Conservation (phyloP, 805 yeast genomes). For the Kuraishia floccosa region DNA sequence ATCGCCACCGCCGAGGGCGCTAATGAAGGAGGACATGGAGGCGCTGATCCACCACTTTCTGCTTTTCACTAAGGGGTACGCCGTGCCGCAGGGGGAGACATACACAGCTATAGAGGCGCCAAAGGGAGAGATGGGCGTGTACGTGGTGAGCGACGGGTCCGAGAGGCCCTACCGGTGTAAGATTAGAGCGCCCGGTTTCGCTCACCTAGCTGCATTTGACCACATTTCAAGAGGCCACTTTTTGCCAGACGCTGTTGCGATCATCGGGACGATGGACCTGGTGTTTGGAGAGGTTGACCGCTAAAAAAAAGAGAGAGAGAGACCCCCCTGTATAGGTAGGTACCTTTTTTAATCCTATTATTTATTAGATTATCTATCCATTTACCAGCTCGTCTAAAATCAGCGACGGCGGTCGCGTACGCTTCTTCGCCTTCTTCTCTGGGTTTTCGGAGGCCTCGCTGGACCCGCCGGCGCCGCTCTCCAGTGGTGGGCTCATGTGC, state of each 20-base stretch:
- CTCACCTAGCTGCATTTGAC: constrained; percentile 83
- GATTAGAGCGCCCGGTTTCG: constrained; percentile 91
- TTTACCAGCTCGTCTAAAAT: constrained; percentile 1
- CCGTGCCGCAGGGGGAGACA: constrained; percentile 85
- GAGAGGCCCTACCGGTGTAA: constrained; percentile 90
- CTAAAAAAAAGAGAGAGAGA: constrained; percentile 16
- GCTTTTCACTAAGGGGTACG: constrained; percentile 78
- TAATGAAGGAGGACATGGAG: constrained; percentile 91
- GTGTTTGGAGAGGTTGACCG: constrained; percentile 94
- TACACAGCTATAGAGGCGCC: constrained; percentile 91
- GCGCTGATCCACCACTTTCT: constrained; percentile 83
- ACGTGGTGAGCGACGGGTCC: constrained; percentile 77
- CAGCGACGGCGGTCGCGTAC: not conserved
- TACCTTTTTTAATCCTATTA: constrained; percentile 1
- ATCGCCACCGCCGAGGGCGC: constrained; percentile 67
- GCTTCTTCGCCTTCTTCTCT: not conserved
- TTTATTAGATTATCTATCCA: constrained; percentile 1
- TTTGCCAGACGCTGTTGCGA: constrained; percentile 87
- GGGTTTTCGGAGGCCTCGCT: too few species aligned
- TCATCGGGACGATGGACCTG: constrained; percentile 91
- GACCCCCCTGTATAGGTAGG: not conserved
- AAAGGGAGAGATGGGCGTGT: constrained; percentile 92
- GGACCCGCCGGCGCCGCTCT: too few species aligned
- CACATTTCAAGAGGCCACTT: constrained; percentile 79
- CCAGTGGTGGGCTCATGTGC: too few species aligned